phyloP scores from a whole-genome alignment of 2,329 filamentous ascomycete genomes.

The Penicillium frequentans region DNA sequence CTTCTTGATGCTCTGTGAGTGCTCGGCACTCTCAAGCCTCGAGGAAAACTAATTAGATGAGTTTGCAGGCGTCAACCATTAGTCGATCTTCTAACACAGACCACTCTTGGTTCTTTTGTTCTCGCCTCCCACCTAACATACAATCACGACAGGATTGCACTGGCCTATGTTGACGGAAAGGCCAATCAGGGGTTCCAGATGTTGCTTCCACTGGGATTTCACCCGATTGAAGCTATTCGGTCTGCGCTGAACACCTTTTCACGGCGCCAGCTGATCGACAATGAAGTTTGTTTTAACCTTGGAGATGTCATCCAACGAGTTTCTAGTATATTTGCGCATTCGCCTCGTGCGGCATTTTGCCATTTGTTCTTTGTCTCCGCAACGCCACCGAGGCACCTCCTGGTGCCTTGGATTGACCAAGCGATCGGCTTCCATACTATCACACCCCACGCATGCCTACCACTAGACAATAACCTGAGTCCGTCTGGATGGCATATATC shows the following conservation, averaged over 20 bases:
- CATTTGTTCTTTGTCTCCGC: conserved; percentile 37
- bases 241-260: conserved; percentile 22
- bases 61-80: conserved; percentile 13
- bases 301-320: conserved; percentile 25
- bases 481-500: conserved; percentile 32
- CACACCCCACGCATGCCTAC: conserved; percentile 26
- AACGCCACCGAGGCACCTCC: conserved; percentile 16
- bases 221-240: conserved; percentile 20
- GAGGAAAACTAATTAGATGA: conserved; percentile 1
- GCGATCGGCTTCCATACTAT: conserved; percentile 36
- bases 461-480: conserved; percentile 10
- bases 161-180: conserved; percentile 25
- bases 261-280: conserved; percentile 10
- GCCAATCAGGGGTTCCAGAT: conserved; percentile 21
- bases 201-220: conserved; percentile 27
- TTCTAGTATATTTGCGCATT: conserved; percentile 23
- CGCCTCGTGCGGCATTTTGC: conserved; percentile 26
- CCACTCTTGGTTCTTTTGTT: conserved; percentile 21
- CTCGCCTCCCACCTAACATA: conserved; percentile 24
- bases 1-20: conserved; percentile 38
- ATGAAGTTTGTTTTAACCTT: conserved; percentile 7
- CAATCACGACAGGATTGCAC: conserved; percentile 26
- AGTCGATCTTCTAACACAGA: conserved; percentile 19
- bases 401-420: conserved; percentile 21
- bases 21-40: not conserved